phyloP scores from a whole-genome alignment of 163 green algal species.

The Chloromonas sp. region DNA sequence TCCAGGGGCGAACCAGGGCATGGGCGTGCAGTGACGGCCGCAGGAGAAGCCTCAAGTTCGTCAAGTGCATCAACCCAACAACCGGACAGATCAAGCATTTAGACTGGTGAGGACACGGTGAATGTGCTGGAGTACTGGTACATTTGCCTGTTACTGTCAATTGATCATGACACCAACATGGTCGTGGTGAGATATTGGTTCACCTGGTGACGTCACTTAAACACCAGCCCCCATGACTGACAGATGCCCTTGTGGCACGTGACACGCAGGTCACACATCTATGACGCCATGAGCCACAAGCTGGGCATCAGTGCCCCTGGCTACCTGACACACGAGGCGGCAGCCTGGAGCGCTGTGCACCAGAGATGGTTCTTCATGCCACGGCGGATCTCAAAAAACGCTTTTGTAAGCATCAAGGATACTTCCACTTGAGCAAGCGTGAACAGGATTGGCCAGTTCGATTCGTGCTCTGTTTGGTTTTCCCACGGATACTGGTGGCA shows the following conservation, averaged over 20 bases:
- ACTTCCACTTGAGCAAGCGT: neutral
- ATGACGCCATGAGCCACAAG: neutral
- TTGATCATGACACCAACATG: neutral
- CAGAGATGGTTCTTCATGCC: neutral
- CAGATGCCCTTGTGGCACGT: neutral
- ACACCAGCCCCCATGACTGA: neutral
- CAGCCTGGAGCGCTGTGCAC: neutral
- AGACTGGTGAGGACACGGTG: neutral
- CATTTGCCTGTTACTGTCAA: too few species aligned
- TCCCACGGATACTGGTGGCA: too few species aligned
- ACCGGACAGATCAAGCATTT: neutral
- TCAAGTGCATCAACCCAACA: neutral
- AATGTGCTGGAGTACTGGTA: neutral
- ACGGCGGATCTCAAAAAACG: neutral
- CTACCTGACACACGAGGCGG: neutral
- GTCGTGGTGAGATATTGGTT: neutral
- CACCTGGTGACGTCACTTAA: neutral
- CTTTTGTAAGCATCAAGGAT: neutral
- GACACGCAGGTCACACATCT: neutral
- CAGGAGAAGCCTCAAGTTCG: neutral
- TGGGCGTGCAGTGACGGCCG: neutral
- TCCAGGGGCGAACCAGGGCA: neutral
- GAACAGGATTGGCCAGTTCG: too few species aligned
- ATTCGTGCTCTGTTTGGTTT: too few species aligned
- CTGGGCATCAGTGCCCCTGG: neutral